Base-by-base conservation (phyloP, 1,139 yeast species). In the Schizosaccharomyces versatilis region DNA sequence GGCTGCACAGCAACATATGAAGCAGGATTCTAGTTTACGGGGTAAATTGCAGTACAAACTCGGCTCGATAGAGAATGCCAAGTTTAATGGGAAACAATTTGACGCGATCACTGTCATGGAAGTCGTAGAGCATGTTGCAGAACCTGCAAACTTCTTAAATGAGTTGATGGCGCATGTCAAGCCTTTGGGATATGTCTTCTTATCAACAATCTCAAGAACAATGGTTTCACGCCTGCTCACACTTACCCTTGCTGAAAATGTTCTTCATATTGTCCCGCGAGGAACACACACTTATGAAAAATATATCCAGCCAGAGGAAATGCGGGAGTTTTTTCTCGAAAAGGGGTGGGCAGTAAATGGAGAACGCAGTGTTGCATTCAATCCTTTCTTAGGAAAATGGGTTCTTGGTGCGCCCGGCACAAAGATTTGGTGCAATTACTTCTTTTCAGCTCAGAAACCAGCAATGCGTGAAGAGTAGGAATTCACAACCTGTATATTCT, bases 131-230 rank as follows among this genome's bases (percentile, higher is more conserved):
- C 99, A 90, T 66, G 96, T 88, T 1, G 84, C 83, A 57, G 76
- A 78, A 59, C 98, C 99, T 0, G 70, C 85, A 0, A 76, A 76
- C 56, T 82, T 88, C 36, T 68, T 90, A 57, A 67, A 71, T 19
- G 78, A 76, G 55, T 94, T 94, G 0, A 69, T 86, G 65, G 65
- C 71, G 41, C 76, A 79, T 57, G 77, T 88, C 49, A 76, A 78
- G 57, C 82, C 80, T 0, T 94, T 85, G 19, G 95, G 98, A 0
- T 79, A 86, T 77, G 66, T 88, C 51, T 85, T 90, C 63, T 65
- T 88, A 57, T 85, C 95, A 39, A 93, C 99, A 1, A 90, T 90
- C 57, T 90, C 90, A 67, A 75, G 97, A 59, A 95, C 93, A 59
- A 73, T 78, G 48, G 69, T 86, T n/a, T 79, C 95, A 51, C 88